A percentile compares a stretch with the other conserved stretches of the same genome.
Conservation (phyloP, 2,329 filamentous ascomycete species). For the Tolypocladium inflatum region DNA sequence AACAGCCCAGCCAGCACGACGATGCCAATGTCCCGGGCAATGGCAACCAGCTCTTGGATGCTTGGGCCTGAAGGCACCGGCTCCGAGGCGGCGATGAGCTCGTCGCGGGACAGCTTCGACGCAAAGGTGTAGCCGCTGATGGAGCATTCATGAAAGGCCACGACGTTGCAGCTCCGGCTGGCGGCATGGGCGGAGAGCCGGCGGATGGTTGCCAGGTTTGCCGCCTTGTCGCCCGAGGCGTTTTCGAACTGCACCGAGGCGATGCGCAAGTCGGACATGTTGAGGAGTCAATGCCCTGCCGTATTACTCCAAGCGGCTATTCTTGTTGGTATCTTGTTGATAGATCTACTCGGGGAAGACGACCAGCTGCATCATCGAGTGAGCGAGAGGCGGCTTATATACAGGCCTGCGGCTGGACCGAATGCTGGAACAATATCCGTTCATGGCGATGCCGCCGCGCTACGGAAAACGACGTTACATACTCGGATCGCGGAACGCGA, state of each 20-base stretch:
- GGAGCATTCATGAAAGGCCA: slow-evolving; percentile 7
- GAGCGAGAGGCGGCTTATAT: background rate
- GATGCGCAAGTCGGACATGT: background rate
- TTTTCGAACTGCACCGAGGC: slow-evolving; percentile 7
- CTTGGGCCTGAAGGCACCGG: background rate
- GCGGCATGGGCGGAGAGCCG: slow-evolving; percentile 3
- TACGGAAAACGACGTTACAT: too few relatives aligned
- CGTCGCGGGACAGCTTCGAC: background rate
- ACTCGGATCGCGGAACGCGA: too few relatives aligned
- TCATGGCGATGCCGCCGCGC: background rate
- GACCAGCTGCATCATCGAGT: background rate
- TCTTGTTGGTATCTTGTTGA: too few relatives aligned
- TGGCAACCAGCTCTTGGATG: background rate
- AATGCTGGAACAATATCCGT: background rate
- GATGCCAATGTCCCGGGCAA: slow-evolving; percentile 1
- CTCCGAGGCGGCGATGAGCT: background rate
- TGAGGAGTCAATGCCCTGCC: background rate
- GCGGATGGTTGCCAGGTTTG: slow-evolving; percentile 4
- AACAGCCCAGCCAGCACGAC: slow-evolving; percentile 6
- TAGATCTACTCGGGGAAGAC: too few relatives aligned
- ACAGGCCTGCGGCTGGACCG: background rate
- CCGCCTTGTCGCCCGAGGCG: slow-evolving; percentile 5
- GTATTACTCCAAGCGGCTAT: too few relatives aligned
- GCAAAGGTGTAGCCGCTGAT: slow-evolving; percentile 7
- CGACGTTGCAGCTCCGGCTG: background rate